These are phyloP conservation scores for Closterium sp. DNA, from an alignment of 139 green algal genomes.

Conservation along the genomic window DNA sequence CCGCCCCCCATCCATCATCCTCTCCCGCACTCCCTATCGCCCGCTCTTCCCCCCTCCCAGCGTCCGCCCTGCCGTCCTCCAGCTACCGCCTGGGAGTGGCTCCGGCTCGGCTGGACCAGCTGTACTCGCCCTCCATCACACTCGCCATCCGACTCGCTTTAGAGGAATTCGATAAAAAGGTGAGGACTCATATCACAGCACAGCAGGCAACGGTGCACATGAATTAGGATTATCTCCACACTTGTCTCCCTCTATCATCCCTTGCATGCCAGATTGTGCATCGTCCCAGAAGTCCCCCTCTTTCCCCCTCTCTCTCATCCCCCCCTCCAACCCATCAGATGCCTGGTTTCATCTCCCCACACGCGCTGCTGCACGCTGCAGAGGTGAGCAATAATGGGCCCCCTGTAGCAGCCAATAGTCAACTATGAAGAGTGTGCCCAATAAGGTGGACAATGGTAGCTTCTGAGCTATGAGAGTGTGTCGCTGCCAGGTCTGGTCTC, in stretches of 20 bases:
- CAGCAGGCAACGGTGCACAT: not conserved
- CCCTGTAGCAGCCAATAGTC: too few species aligned
- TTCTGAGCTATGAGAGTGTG: too few species aligned
- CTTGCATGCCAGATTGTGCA: too few species aligned
- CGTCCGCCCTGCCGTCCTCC: slow-evolving; percentile 58
- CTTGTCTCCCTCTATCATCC: not conserved
- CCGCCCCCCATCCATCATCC: too few species aligned
- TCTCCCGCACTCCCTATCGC: too few species aligned
- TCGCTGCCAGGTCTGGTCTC: too few species aligned
- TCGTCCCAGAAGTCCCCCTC: too few species aligned
- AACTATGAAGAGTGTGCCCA: too few species aligned
- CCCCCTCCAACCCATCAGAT: slow-evolving; percentile 4
- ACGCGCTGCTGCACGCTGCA: slow-evolving; percentile 41
- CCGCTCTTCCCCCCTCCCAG: not conserved
- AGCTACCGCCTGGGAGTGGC: slow-evolving; percentile 76
- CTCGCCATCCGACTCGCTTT: slow-evolving; percentile 61
- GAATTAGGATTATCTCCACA: not conserved
- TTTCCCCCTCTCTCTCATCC: not conserved
- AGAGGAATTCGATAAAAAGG: slow-evolving; percentile 35
- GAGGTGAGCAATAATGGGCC: too few species aligned
- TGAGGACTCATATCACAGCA: not conserved
- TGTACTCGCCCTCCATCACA: slow-evolving; percentile 69
- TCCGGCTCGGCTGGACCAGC: slow-evolving; percentile 59
- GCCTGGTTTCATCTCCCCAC: slow-evolving; percentile 39
- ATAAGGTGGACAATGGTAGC: too few species aligned